Evolutionary conservation across 2,329 filamentous ascomycete species (phyloP).

Genomic region (Alternaria hordeiaustralica): DNA sequence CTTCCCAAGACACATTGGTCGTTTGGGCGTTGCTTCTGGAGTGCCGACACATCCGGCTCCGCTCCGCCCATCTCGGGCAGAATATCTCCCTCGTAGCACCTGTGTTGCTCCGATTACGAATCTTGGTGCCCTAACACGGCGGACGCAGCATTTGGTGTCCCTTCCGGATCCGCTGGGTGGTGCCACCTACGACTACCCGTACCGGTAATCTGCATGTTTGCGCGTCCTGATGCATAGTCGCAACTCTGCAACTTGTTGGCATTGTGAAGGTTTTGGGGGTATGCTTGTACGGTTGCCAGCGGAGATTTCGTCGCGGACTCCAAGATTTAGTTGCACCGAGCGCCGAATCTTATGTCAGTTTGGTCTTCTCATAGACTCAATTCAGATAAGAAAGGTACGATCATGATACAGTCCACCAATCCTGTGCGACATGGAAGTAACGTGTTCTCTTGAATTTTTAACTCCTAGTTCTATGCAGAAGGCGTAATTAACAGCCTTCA

Average conservation of each 20-base stretch:
- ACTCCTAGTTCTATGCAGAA: slow-evolving; percentile 21
- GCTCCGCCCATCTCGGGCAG: slow-evolving; percentile 3
- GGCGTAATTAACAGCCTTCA: neutral
- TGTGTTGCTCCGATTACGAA: neutral
- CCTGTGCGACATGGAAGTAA: neutral
- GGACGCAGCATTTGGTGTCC: neutral
- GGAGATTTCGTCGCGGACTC: neutral
- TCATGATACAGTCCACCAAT: neutral
- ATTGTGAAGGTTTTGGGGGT: neutral
- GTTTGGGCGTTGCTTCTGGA: slow-evolving; percentile 1
- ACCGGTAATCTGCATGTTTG: neutral
- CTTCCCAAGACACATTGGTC: neutral
- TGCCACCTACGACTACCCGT: neutral
- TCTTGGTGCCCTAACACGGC: neutral
- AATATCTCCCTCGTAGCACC: neutral
- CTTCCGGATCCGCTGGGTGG: neutral
- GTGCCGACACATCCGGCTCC: slow-evolving; percentile 12
- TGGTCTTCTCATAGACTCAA: neutral
- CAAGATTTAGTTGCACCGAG: slow-evolving; percentile 3
- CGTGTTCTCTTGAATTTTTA: slow-evolving; percentile 15
- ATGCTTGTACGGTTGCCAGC: neutral
- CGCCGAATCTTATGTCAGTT: neutral
- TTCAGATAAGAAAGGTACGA: neutral
- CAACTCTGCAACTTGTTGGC: neutral
- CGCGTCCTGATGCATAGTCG: neutral